phyloP scores from a whole-genome alignment of 2,329 filamentous ascomycete genomes.

The Cryphonectria radicalis region DNA sequence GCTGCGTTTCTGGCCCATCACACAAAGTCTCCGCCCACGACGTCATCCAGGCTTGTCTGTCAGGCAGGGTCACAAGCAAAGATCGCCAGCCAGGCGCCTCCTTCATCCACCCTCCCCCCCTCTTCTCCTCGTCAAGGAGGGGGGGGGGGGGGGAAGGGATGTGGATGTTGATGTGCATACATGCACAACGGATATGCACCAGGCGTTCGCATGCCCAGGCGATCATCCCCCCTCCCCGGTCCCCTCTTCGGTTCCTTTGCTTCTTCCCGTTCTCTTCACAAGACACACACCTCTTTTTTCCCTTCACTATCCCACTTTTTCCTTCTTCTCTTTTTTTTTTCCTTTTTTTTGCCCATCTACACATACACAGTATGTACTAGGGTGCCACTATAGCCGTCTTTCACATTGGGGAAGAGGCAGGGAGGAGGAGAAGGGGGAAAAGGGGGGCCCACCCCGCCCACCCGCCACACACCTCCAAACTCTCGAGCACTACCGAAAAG shows the following conservation, averaged over 20 bases:
- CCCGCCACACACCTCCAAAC: neutral
- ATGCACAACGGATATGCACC: constrained; percentile 9
- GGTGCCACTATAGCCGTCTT: neutral
- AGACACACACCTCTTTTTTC: neutral
- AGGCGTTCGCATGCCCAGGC: constrained; percentile 6
- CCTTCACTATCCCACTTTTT: neutral
- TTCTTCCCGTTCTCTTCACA: too few species aligned
- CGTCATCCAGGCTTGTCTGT: neutral
- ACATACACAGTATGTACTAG: neutral
- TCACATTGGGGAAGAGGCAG: neutral
- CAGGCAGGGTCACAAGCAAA: constrained; percentile 2
- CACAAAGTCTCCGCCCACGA: neutral
- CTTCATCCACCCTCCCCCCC: neutral
- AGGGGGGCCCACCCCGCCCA: too few species aligned
- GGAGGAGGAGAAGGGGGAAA: neutral
- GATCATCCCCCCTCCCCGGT: neutral
- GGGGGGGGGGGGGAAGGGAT: neutral
- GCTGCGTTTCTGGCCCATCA: neutral
- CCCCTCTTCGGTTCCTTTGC: too few species aligned
- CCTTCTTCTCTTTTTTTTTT: neutral
- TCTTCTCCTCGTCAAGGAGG: neutral
- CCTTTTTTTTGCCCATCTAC: neutral
- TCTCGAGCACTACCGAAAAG: neutral
- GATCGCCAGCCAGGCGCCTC: neutral
- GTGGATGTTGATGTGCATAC: neutral